Evolutionary conservation across 805 yeast genomes (phyloP), one percentile per base, ranked within the genome.

Genomic region (Alloascoidea africana): DNA sequence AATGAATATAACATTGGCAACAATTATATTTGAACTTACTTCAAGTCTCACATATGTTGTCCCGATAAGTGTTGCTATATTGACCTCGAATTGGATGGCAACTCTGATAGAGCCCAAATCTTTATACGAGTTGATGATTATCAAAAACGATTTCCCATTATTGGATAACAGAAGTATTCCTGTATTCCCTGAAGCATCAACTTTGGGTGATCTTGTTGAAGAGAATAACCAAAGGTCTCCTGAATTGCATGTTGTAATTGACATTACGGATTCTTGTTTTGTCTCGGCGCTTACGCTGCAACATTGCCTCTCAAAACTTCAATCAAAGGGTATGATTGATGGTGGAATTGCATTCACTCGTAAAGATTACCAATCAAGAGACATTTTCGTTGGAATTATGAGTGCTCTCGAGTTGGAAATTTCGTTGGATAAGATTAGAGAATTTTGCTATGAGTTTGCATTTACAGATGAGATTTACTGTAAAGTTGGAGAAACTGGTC

Each of bases 1-100:
- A 41, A 68, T 68, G 75, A 67, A 68, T 37, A 65, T 68, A 32
- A 66, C 74, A 3, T 49, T 68, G 23, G 71, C 69, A 1, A 65
- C 66, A 3, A 68, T 69, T 30, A 47, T 68, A 30, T 68, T 68
- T 47, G 78, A 72, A 46, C 50, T 72, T 23, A 72, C 78, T 1
- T 70, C 74, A 16, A 65, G 73, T 11, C 63, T 71, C 40, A 68
- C 70, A 17, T 70, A 70, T 46, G 76, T 72, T 6, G 48, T 72
- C 16, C 78, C 78, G 0, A 68, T 71, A 38, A 62, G 76, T 1
- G 63, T 71, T 5, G 60, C 75, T 2, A 69, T 72, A 36, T 64
- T 75, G 5, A 68, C 67, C n/a, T 64, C 76, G 2, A 70, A 70
- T 45, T 68, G 76, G 73, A 59, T 67, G 5, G 76, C 76, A 3